Percentiles rank a stretch among this genome's conserved stretches.
These are phyloP conservation scores for Leptosphaerulina australis DNA, from an alignment of 2,329 filamentous ascomycete species.

Conservation along the genomic window DNA sequence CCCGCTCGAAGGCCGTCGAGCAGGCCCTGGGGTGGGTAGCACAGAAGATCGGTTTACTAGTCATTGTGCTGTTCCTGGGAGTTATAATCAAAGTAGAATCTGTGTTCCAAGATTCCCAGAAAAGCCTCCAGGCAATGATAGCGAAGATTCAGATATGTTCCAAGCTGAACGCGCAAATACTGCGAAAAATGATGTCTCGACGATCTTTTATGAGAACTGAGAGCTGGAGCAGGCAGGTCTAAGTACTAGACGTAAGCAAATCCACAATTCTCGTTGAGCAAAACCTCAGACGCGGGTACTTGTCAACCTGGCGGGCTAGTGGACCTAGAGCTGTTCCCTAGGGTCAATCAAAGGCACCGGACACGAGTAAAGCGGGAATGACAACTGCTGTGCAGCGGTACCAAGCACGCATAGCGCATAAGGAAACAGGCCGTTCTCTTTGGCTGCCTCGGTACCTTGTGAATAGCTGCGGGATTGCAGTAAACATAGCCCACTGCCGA, in stretches of 20 bases:
- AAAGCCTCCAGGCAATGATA: too few species aligned
- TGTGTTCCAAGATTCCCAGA: slow-evolving; percentile 34
- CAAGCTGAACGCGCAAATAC: slow-evolving; percentile 35
- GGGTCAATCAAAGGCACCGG: slow-evolving; percentile 19
- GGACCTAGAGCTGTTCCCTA: slow-evolving; percentile 21
- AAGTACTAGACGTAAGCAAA: slow-evolving; percentile 23
- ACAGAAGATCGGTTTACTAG: slow-evolving; percentile 83
- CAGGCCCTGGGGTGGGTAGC: slow-evolving; percentile 93
- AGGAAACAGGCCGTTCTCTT: slow-evolving; percentile 5
- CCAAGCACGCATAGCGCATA: slow-evolving; percentile 18
- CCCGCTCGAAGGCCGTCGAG: slow-evolving; percentile 95
- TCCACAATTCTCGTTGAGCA: slow-evolving; percentile 39
- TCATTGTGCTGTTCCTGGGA: slow-evolving; percentile 59
- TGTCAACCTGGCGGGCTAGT: slow-evolving; percentile 24
- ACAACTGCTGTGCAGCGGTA: slow-evolving; percentile 12
- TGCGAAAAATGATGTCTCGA: slow-evolving; percentile 27
- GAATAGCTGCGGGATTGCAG: slow-evolving; percentile 11
- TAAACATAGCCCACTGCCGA: slow-evolving; percentile 14
- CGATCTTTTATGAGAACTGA: slow-evolving; percentile 32
- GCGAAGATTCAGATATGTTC: slow-evolving; percentile 35
- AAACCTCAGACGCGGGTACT: slow-evolving; percentile 24
- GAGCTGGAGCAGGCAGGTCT: slow-evolving; percentile 10
- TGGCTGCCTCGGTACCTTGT: slow-evolving; percentile 13
- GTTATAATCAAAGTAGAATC: slow-evolving; percentile 21
- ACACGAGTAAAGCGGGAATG: slow-evolving; percentile 10